A percentile compares a stretch with the other conserved stretches of the same genome.
phyloP scores from a whole-genome alignment of 2,329 filamentous ascomycete genomes.

The Trichophyton schoenleinii region DNA sequence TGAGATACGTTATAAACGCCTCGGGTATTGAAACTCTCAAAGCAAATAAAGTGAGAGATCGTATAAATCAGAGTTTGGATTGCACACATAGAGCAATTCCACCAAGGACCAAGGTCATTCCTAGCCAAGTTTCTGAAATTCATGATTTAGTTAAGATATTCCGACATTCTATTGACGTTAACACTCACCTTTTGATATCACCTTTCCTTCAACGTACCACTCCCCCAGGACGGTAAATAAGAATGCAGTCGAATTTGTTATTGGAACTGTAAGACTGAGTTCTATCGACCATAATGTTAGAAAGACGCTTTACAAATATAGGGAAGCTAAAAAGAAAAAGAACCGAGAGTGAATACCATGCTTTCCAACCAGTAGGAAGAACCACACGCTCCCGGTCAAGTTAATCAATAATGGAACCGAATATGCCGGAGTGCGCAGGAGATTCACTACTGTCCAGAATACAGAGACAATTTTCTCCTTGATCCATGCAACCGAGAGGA shows the following conservation, averaged over 20 bases:
- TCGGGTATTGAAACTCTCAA: not conserved
- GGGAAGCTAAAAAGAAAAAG: conserved; percentile 5
- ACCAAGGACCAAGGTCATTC: conserved; percentile 63
- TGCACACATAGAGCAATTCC: conserved; percentile 79
- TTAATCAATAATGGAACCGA: conserved; percentile 76
- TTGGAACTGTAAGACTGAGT: conserved; percentile 81
- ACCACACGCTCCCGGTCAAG: conserved; percentile 88
- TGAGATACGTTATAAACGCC: not conserved
- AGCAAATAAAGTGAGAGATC: not conserved
- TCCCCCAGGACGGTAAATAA: conserved; percentile 92
- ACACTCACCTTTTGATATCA: conserved; percentile 62
- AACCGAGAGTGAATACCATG: conserved; percentile 52
- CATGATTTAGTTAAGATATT: not conserved
- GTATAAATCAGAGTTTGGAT: conserved; percentile 24
- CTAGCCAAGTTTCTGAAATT: conserved; percentile 60
- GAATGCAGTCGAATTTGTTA: conserved; percentile 88
- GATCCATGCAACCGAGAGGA: conserved; percentile 42
- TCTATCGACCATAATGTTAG: conserved; percentile 42
- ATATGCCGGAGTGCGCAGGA: conserved; percentile 71
- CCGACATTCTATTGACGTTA: not conserved
- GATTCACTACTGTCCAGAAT: conserved; percentile 63
- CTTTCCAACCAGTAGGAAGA: conserved; percentile 84
- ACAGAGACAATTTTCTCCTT: conserved; percentile 50
- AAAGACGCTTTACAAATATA: not conserved
- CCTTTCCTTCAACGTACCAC: conserved; percentile 87